phyloP scores from a whole-genome alignment of 805 yeast genomes.

The Lipomyces chichibuensis region DNA sequence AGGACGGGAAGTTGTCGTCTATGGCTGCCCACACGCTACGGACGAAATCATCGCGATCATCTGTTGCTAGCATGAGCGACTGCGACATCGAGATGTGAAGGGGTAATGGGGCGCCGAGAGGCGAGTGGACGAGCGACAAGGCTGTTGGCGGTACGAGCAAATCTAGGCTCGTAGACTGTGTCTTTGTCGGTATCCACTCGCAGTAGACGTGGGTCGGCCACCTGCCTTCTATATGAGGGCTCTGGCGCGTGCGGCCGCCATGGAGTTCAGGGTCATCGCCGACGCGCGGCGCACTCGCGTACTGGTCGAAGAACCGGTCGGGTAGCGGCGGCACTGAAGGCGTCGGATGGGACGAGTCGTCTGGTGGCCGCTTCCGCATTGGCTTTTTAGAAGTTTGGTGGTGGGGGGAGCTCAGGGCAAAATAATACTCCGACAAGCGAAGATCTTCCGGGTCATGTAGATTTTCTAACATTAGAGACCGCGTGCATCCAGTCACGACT shows the following conservation, averaged over 20 bases:
- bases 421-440: no score
- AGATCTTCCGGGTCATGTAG: no score
- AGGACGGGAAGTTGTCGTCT: background rate
- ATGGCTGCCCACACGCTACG: slow-evolving; percentile 6
- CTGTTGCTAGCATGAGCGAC: slow-evolving; percentile 22
- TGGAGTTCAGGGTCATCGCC: slow-evolving; percentile 32
- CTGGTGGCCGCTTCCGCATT: background rate
- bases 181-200: slow-evolving; percentile 26
- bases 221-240: slow-evolving; percentile 22
- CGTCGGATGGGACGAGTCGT: background rate
- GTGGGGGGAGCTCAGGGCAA: no score
- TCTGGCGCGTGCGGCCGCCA: slow-evolving; percentile 26
- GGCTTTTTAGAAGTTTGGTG: background rate
- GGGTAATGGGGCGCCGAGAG: slow-evolving; percentile 24
- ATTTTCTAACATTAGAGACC: no score
- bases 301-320: slow-evolving; percentile 25
- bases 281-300: slow-evolving; percentile 26
- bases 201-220: slow-evolving; percentile 34
- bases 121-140: slow-evolving; percentile 27
- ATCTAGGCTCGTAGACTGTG: slow-evolving; percentile 8
- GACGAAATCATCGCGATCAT: slow-evolving; percentile 16
- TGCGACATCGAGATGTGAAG: slow-evolving; percentile 32
- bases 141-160: slow-evolving; percentile 12
- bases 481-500: no score
- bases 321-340: slow-evolving; percentile 28